Percentiles rank a stretch among this genome's conserved stretches.
Conservation (phyloP, 805 yeast species). For the Phaffomyces antillensis region DNA sequence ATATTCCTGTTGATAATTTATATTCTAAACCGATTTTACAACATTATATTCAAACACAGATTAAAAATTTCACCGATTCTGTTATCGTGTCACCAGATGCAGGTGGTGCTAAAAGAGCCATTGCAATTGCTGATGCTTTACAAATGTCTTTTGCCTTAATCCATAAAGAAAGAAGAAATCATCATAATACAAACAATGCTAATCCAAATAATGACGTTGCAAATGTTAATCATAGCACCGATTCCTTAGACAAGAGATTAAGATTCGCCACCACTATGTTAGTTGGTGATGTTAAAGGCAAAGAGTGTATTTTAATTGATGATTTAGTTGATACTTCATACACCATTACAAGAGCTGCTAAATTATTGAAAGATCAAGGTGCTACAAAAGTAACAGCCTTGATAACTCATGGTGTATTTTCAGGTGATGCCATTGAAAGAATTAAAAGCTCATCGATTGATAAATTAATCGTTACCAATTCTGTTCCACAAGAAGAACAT, state of each 20-base stretch:
- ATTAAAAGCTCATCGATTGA: constrained; percentile 67
- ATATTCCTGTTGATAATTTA: constrained; percentile 91
- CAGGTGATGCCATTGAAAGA: constrained; percentile 82
- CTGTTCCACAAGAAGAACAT: constrained; percentile 77
- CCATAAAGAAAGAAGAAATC: constrained; percentile 78
- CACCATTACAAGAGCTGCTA: constrained; percentile 90
- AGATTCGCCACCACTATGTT: constrained; percentile 82
- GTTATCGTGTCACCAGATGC: constrained; percentile 97
- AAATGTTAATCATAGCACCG: neutral
- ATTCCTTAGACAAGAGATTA: constrained; percentile 11
- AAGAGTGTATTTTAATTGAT: constrained; percentile 85
- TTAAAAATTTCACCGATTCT: constrained; percentile 76
- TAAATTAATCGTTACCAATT: constrained; percentile 79
- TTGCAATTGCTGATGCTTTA: constrained; percentile 85
- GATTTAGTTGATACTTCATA: constrained; percentile 91
- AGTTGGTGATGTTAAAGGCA: constrained; percentile 88
- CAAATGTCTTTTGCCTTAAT: constrained; percentile 89
- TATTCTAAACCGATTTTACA: constrained; percentile 84
- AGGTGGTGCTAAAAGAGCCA: constrained; percentile 98
- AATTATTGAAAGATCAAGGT: constrained; percentile 86
- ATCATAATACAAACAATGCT: constrained; percentile 3
- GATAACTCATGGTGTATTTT: constrained; percentile 87
- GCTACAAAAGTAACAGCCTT: constrained; percentile 81
- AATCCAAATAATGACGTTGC: constrained; percentile 14
- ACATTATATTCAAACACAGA: constrained; percentile 68